A percentile compares a stretch with the other conserved stretches of the same genome.
Evolutionary conservation across 176 grass and related monocot genomes (phyloP).

Genomic region (Ampelocalamus luodianensis): DNA sequence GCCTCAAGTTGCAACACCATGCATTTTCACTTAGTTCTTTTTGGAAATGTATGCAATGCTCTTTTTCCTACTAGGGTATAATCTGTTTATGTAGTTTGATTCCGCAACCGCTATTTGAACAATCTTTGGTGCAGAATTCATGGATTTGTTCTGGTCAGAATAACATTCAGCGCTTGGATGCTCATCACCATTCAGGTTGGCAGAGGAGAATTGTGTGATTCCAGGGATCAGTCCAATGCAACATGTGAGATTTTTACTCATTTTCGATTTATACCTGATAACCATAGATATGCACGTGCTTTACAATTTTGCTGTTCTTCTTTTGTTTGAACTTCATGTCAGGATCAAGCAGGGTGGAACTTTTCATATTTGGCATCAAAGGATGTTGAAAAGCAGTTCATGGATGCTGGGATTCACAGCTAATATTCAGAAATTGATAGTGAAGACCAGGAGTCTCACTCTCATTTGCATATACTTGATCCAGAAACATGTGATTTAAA

Average conservation of each 20-base stretch:
- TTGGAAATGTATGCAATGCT: not conserved
- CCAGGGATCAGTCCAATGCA: conserved; percentile 16
- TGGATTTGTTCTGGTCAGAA: conserved; percentile 20
- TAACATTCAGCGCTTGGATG: conserved; percentile 12
- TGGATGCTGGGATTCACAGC: conserved; percentile 30
- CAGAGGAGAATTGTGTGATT: conserved; percentile 17
- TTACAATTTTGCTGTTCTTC: conserved; percentile 32
- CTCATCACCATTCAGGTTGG: conserved; percentile 47
- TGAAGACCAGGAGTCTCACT: conserved; percentile 42
- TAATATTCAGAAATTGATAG: conserved; percentile 47
- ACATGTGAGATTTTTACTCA: conserved; percentile 39
- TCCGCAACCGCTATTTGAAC: too few species aligned
- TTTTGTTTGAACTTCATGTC: conserved; percentile 33
- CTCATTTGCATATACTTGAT: not conserved
- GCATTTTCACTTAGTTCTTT: not conserved
- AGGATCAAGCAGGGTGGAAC: conserved; percentile 33
- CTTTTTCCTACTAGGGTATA: not conserved
- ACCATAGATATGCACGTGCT: not conserved
- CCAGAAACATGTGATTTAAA: conserved; percentile 27
- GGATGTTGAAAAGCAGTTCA: conserved; percentile 30
- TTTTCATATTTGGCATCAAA: conserved; percentile 38
- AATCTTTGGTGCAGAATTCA: too few species aligned
- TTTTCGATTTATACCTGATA: not conserved
- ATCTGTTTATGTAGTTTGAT: too few species aligned
- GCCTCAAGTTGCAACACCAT: too few species aligned